Evolutionary conservation across 805 yeast species (phyloP).

Genomic region (Candida schatavii): DNA sequence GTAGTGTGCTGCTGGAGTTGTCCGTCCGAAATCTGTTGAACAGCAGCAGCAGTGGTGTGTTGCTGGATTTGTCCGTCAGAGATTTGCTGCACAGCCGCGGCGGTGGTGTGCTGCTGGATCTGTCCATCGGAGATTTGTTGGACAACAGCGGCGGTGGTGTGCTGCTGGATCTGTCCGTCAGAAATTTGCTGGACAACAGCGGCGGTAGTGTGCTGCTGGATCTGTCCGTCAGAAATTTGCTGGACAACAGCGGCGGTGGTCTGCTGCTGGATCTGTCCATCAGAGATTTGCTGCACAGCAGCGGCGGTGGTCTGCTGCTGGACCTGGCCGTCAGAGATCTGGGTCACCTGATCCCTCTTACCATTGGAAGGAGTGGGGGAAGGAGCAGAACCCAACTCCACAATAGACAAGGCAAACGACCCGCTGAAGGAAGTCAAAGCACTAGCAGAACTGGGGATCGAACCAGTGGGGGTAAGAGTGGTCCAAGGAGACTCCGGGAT

Average conservation of each 20-base stretch:
- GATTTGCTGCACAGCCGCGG: slow-evolving; percentile 38
- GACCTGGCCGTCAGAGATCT: slow-evolving; percentile 48
- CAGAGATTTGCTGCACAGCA: slow-evolving; percentile 32
- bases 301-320: slow-evolving; percentile 26
- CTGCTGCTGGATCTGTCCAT: slow-evolving; percentile 32
- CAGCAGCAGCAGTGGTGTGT: slow-evolving; percentile 27
- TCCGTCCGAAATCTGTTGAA: slow-evolving; percentile 49
- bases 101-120: slow-evolving; percentile 23
- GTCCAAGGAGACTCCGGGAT: slow-evolving; percentile 27
- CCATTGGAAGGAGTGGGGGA: slow-evolving; percentile 5
- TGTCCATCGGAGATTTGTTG: slow-evolving; percentile 34
- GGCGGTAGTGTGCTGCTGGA: slow-evolving; percentile 28
- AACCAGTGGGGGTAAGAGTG: slow-evolving; percentile 28
- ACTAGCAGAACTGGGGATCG: slow-evolving; percentile 18
- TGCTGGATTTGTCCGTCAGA: slow-evolving; percentile 29
- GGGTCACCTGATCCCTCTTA: slow-evolving; percentile 14
- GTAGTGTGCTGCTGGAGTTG: slow-evolving; percentile 14
- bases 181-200: slow-evolving; percentile 29
- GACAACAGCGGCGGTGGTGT: slow-evolving; percentile 19
- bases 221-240: slow-evolving; percentile 32
- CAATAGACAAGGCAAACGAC: slow-evolving; percentile 30
- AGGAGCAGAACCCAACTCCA: slow-evolving; percentile 16
- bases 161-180: slow-evolving; percentile 32
- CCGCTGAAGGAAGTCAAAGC: slow-evolving; percentile 28
- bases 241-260: slow-evolving; percentile 18